These are phyloP conservation scores for Isatis lusitanica DNA, from an alignment of 441 rosid species.

Conservation along the genomic window DNA sequence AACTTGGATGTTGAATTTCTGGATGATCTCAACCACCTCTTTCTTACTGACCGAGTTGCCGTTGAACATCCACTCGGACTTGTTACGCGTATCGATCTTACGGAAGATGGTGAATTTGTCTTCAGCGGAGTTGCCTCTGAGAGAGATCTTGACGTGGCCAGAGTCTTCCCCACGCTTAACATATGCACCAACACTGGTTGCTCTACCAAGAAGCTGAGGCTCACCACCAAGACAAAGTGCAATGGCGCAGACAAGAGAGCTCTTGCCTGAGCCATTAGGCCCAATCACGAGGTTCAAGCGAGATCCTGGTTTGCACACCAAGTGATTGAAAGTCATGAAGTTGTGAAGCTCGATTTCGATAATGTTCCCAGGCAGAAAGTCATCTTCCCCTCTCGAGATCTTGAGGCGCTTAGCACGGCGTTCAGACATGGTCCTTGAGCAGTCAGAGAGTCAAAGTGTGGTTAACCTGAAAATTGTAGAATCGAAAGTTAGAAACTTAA, in stretches of 20 bases:
- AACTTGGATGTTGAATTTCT: slow-evolving; percentile 90
- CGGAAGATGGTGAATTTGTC: slow-evolving; percentile 60
- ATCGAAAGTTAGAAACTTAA: slow-evolving; percentile 8
- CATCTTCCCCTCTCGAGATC: slow-evolving; percentile 75
- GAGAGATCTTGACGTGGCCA: slow-evolving; percentile 71
- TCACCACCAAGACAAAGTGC: slow-evolving; percentile 95
- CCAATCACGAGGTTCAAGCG: slow-evolving; percentile 93
- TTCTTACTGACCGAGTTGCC: slow-evolving; percentile 66
- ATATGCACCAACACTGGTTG: slow-evolving; percentile 81
- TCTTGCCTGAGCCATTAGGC: slow-evolving; percentile 96
- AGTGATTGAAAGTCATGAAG: slow-evolving; percentile 82
- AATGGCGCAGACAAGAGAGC: slow-evolving; percentile 96
- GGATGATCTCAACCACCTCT: slow-evolving; percentile 62
- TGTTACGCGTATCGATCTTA: slow-evolving; percentile 83
- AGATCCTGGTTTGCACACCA: slow-evolving; percentile 83
- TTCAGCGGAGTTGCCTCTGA: slow-evolving; percentile 61
- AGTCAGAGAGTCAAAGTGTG: neutral
- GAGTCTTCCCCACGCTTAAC: slow-evolving; percentile 91
- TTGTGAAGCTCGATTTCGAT: slow-evolving; percentile 81
- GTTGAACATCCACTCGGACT: slow-evolving; percentile 90
- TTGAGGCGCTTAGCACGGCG: slow-evolving; percentile 56
- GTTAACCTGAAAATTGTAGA: slow-evolving; percentile 4
- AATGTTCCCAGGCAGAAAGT: slow-evolving; percentile 85
- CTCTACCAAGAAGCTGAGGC: slow-evolving; percentile 97
- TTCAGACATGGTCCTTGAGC: slow-evolving; percentile 39